phyloP scores from a whole-genome alignment of 768 basidiomycete genomes.

The Boletellus sp. region DNA sequence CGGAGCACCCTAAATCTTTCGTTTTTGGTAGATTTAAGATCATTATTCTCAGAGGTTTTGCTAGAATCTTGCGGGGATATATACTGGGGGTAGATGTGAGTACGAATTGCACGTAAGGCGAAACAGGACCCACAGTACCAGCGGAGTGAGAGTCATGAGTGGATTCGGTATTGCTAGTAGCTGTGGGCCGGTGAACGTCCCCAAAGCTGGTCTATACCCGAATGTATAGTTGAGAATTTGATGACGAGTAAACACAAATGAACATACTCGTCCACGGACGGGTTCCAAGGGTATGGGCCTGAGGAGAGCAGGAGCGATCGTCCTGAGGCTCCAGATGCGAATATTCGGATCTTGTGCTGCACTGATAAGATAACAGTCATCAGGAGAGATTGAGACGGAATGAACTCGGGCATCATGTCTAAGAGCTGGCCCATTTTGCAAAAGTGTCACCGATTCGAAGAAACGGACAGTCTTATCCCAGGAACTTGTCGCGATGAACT shows the following conservation, averaged over 20 bases:
- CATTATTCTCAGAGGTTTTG: background rate
- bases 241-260: background rate
- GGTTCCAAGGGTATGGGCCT: constrained; percentile 9
- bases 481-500: constrained; percentile 27
- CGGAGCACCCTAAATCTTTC: background rate
- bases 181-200: background rate
- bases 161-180: background rate
- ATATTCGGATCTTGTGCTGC: constrained; percentile 14
- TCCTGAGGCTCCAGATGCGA: constrained; percentile 16
- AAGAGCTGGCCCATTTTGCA: constrained; percentile 17
- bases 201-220: background rate
- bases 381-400: constrained; percentile 17
- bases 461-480: constrained; percentile 27
- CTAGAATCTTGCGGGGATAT: background rate
- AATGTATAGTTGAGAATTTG: background rate
- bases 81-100: background rate
- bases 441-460: constrained; percentile 21
- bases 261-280: constrained; percentile 12
- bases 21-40: background rate
- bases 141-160: background rate
- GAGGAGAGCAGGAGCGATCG: constrained; percentile 13
- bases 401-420: constrained; percentile 6
- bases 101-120: background rate
- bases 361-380: constrained; percentile 12
- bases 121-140: background rate